Conservation (phyloP, 208 protist genomes). For the Leishmania turanica region DNA sequence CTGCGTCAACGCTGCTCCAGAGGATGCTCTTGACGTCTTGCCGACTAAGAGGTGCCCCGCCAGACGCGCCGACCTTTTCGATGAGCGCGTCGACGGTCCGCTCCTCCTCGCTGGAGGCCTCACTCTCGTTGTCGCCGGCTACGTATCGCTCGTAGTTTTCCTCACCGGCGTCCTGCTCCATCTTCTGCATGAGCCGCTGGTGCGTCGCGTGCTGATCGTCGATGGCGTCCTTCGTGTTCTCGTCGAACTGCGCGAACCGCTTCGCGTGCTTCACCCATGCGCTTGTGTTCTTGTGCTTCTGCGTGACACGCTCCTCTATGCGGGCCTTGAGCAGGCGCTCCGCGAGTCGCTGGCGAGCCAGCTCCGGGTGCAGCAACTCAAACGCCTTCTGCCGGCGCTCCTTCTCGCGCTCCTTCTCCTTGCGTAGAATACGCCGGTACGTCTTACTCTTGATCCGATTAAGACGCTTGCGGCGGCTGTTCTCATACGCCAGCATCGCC, state of each 20-base stretch:
- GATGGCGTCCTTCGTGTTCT: slow-evolving; percentile 84
- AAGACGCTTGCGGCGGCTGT: slow-evolving; percentile 79
- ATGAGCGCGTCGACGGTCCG: slow-evolving; percentile 84
- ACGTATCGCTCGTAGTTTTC: slow-evolving; percentile 67
- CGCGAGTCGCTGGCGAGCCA: slow-evolving; percentile 70
- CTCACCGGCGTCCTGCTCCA: slow-evolving; percentile 86
- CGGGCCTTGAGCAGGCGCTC: slow-evolving; percentile 81
- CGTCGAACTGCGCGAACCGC: slow-evolving; percentile 80
- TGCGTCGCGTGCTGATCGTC: slow-evolving; percentile 86
- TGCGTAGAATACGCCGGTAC: slow-evolving; percentile 91
- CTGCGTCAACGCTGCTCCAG: slow-evolving; percentile 40
- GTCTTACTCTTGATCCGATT: slow-evolving; percentile 95
- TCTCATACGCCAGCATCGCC: slow-evolving; percentile 89
- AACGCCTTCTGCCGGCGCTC: slow-evolving; percentile 82
- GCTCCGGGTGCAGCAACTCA: slow-evolving; percentile 89
- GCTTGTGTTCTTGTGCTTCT: slow-evolving; percentile 94
- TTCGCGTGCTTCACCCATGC: slow-evolving; percentile 92
- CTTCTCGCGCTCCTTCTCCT: slow-evolving; percentile 90
- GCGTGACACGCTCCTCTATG: slow-evolving; percentile 88
- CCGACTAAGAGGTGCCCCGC: slow-evolving; percentile 15
- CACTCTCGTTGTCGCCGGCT: slow-evolving; percentile 41
- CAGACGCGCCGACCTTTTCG: slow-evolving; percentile 23
- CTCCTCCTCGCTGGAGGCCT: slow-evolving; percentile 75
- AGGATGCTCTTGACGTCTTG: slow-evolving; percentile 46
- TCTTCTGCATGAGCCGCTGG: slow-evolving; percentile 89